Base-by-base conservation (phyloP, 2,329 filamentous ascomycete genomes). In the Diaporthe sp. region DNA sequence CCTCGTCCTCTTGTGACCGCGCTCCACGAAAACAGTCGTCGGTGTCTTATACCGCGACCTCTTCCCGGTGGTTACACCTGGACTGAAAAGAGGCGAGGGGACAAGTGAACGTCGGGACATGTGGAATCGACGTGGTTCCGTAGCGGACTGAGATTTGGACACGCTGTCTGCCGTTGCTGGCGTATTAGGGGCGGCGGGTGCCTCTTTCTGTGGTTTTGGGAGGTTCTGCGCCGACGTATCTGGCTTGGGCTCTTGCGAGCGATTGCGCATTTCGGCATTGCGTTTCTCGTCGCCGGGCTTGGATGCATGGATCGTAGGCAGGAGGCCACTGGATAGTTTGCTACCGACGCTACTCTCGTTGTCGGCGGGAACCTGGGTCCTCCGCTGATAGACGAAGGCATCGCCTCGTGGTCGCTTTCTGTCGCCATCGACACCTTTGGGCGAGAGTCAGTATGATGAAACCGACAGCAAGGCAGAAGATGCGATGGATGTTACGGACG, bases 341-440 rank as follows among this genome's bases (percentile, higher is more conserved):
- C 79, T 77, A 75, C 78, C 72, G 42, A 80, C 76, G 30, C 78
- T 74, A 74, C 78, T 72, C 56, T 80, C 79, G 25, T 80, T 78
- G 63, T 84, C 80, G 15, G 71, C 73, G 75, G 78, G 75, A 35
- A 81, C 79, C 35, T 82, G 79, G 61, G 85, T 81, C 73, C 88
- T 86, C 76, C 88, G 87, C 75, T 88, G 88, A 77, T 91, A 92
- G n/a, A 90, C 85, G 83, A 87, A 91, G 76, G 84, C 84, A 51
- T 84, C 84, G 77, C 85, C 88, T 63, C 87, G 85, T 77, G 88
- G 88, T 75, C 89, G 85, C 80, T 92, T 91, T 71, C 83, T 85
- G 61, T 84, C 83, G 58, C 84, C 82, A 73, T 91, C 89, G 74
- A 91, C 84, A 65, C 88, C 88, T 90, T 72, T 61, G 13, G 8